Evolutionary conservation across 768 basidiomycete genomes (phyloP).

Genomic region (Lactarius sanguifluus): DNA sequence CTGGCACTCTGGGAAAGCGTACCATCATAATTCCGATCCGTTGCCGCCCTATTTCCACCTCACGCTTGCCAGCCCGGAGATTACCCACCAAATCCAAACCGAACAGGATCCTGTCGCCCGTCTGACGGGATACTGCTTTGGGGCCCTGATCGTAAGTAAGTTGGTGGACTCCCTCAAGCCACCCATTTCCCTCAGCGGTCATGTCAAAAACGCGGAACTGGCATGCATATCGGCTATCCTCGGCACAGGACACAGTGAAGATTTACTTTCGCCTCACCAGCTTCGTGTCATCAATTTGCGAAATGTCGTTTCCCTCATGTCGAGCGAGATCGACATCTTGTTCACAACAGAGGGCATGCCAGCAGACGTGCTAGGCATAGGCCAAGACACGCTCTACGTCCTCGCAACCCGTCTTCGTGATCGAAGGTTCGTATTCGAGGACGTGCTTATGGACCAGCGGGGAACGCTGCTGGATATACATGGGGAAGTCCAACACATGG

Average conservation of each 20-base stretch:
- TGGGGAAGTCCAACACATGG: too few relatives aligned
- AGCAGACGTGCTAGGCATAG: neutral
- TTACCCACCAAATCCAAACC: neutral
- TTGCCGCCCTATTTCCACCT: neutral
- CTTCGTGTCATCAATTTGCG: neutral
- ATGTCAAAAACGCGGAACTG: neutral
- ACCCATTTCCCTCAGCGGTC: neutral
- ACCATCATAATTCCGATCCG: neutral
- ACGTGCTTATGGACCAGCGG: neutral
- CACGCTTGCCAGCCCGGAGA: neutral
- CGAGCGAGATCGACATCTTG: neutral
- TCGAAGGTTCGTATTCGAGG: neutral
- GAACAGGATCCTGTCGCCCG: conserved; percentile 1
- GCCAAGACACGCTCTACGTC: neutral
- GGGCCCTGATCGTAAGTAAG: neutral
- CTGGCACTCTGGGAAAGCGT: neutral
- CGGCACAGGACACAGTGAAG: neutral
- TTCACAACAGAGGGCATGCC: neutral
- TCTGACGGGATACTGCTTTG: neutral
- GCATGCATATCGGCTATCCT: neutral
- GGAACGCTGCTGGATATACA: neutral
- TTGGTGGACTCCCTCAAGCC: neutral
- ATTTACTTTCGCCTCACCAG: neutral
- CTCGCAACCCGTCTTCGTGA: neutral
- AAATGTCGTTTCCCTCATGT: neutral